Evolutionary conservation across 208 protist species (phyloP).

Genomic region (Leishmania lainsoni): DNA sequence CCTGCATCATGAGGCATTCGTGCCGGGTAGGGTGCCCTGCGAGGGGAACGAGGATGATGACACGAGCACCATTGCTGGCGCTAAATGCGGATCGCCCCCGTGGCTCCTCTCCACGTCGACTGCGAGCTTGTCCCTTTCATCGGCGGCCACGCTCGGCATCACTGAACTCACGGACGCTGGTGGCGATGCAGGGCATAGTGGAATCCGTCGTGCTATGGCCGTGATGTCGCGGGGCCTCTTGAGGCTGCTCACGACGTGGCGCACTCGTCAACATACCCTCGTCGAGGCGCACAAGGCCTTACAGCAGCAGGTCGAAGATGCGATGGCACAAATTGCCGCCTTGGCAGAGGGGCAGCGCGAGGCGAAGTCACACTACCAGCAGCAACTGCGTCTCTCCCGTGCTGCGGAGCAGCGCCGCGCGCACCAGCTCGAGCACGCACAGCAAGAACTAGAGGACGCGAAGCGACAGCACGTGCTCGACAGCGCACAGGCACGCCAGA

Average conservation of each 20-base stretch:
- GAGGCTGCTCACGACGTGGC: conserved; percentile 27
- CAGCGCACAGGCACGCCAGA: conserved; percentile 6
- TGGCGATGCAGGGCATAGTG: background rate
- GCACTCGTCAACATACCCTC: conserved; percentile 9
- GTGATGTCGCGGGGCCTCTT: background rate
- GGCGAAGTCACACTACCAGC: conserved; percentile 10
- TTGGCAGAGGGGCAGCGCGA: conserved; percentile 3
- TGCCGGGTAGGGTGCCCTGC: background rate
- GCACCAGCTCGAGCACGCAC: conserved; percentile 22
- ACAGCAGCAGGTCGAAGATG: background rate
- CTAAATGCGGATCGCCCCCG: background rate
- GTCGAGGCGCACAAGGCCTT: background rate
- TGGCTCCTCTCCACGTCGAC: background rate
- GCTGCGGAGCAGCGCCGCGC: conserved; percentile 14
- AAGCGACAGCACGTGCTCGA: conserved; percentile 9
- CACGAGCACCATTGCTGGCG: background rate
- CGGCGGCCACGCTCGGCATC: background rate
- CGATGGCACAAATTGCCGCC: background rate
- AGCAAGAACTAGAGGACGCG: conserved; percentile 22
- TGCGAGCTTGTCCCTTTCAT: background rate
- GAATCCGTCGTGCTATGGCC: background rate
- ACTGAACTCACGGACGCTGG: background rate
- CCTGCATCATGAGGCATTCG: background rate
- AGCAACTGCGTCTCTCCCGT: conserved; percentile 11
- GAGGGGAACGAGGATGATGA: background rate